Conservation (phyloP, 1,139 yeast species). For the Yamadazyma pseudoaaseri region DNA sequence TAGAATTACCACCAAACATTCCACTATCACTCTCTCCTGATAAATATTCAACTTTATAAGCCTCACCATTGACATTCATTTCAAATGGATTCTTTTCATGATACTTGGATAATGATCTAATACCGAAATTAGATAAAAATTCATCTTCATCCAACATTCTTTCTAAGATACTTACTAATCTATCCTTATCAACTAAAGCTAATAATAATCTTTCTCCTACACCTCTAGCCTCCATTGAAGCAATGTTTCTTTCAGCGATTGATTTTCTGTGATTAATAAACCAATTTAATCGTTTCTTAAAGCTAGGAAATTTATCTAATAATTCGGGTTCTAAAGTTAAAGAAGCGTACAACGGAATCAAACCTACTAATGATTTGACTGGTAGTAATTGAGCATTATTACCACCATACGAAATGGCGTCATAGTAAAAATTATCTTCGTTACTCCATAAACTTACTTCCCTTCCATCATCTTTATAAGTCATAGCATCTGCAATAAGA, state of each 20-base stretch:
- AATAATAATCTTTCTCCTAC: slow-evolving; percentile 81
- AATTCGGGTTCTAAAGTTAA: slow-evolving; percentile 87
- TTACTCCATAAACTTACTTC: slow-evolving; percentile 87
- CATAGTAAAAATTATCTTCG: slow-evolving; percentile 85
- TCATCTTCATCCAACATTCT: slow-evolving; percentile 88
- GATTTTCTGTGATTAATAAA: slow-evolving; percentile 70
- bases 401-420: slow-evolving; percentile 81
- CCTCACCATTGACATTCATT: slow-evolving; percentile 81
- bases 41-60: slow-evolving; percentile 73
- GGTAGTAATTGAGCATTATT: slow-evolving; percentile 72
- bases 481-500: slow-evolving; percentile 93
- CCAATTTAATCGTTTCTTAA: slow-evolving; percentile 86
- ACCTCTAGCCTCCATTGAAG: slow-evolving; percentile 84
- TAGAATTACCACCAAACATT: slow-evolving; percentile 95
- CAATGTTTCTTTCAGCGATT: slow-evolving; percentile 84
- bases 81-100: slow-evolving; percentile 86
- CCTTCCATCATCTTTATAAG: slow-evolving; percentile 60
- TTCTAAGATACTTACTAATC: slow-evolving; percentile 72
- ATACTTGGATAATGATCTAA: slow-evolving; percentile 83
- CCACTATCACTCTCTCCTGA: slow-evolving; percentile 96
- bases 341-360: slow-evolving; percentile 90
- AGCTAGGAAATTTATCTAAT: slow-evolving; percentile 75
- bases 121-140: slow-evolving; percentile 83
- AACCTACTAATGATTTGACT: slow-evolving; percentile 87
- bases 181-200: slow-evolving; percentile 79